Evolutionary conservation across 2,329 filamentous ascomycete genomes (phyloP), one percentile per base, ranked within the genome.

Genomic region (Parastagonospora nodorum): DNA sequence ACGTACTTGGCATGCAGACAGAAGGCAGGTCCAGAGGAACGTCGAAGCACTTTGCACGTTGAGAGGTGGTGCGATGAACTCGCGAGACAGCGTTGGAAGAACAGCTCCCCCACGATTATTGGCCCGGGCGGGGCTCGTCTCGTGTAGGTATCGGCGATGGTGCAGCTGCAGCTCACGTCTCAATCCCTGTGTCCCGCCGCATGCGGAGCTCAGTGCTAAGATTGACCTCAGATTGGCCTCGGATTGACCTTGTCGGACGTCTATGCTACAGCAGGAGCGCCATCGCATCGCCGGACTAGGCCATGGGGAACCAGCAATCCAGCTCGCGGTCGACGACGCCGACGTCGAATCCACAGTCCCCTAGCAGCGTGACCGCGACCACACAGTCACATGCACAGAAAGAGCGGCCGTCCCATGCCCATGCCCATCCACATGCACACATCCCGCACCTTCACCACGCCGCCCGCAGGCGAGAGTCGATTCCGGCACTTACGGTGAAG

Each of bases 341-440:
- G 43, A 55, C 63, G 42, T 60, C 56, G 51, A 63, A 59, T 50
- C 61, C 65, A 55, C 64, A 65, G 45, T 39, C 35, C 35, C 61
- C 61, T 45, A 64, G 60, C 50, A 57, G 56, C 53, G 53, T 47
- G 48, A 36, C 31, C 32, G 37, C 35, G 29, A 30, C 31, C 9
- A 29, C 45, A 14, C 16, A 38, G 48, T 52, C 48, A 49, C 50
- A 55, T 47, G 49, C 30, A 14, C 39, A 39, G 45, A 42, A 16
- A 14, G 40, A 47, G 28, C 40, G 29, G n/a, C 7, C 24, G 15
- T 19, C 37, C 5, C 11, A 30, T 16, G n/a, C n/a, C 60, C 79
- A 79, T n/a, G n/a, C n/a, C n/a, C 67, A 76, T 74, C 67, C 37
- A 74, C 76, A 64, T 79, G 75, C 57, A 57, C 49, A 58, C 56